Base-by-base conservation (phyloP, 805 yeast species). In the Candida ficus region DNA sequence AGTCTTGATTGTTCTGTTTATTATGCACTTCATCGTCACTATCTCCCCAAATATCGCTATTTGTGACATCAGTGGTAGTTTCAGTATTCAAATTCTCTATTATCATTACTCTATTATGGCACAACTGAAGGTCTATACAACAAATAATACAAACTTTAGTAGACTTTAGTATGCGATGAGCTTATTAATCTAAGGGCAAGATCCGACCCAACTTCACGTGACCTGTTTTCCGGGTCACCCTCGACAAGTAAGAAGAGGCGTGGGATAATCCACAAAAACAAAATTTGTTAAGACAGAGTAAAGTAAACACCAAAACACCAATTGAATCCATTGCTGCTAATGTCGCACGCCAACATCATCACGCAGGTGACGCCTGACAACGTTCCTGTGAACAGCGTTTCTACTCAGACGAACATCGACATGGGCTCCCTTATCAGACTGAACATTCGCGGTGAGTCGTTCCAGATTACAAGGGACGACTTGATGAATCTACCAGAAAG, bases 401-500 rank as follows among this genome's bases (percentile, higher is more conserved):
- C 47, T 19, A 46, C 46, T 1, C 55, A 50, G 35, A 68, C 61
- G 17, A 58, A 51, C n/a, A 50, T 54, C 19, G 62, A 57, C 44
- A 47, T 40, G 82, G 77, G 75, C 57, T 79, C 90, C 6, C 73
- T 78, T 45, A 85, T 91, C 41, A 80, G 77, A 55, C 70, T 91
- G 63, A 80, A 86, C 54, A 73, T 91, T 39, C 75, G 96, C 37
- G 96, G 95, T 16, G 64, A 63, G 14, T 65, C 71, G 46, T 88
- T 90, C 61, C 76, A 78, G 37, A 80, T 93, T 35, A 80, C 95
- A 5, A 72, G 96, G 46, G 95, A 87, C 52, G 96, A 88, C 58
- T 72, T 93, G 49, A 82, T 90, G 87, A 79, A 88, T 38, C 67
- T 93, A 25, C 99, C 99, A 1, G 99, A 93, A 58, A 80, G 90